Conservation (phyloP, 331 rosid species). For the Pyrus hybrid region DNA sequence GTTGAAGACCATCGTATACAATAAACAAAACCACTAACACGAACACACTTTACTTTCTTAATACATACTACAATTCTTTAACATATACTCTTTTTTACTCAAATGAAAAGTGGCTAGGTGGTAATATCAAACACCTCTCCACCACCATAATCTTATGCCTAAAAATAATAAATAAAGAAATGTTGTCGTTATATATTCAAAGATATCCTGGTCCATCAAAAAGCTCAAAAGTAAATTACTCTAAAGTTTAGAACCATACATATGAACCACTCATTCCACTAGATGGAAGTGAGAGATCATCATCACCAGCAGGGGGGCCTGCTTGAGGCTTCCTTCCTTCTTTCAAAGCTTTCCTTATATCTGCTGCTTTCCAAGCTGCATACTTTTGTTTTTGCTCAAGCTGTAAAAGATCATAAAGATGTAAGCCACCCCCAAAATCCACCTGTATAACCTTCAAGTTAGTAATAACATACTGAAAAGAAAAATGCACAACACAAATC, state of each 20-base stretch:
- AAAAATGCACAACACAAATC: not conserved
- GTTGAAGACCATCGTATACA: not conserved
- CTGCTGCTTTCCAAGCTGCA: constrained; percentile 99
- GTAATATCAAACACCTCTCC: not conserved
- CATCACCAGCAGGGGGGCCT: constrained; percentile 91
- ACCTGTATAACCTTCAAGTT: not conserved
- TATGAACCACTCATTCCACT: constrained; percentile 38
- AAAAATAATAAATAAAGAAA: not conserved
- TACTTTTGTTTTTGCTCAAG: constrained; percentile 97
- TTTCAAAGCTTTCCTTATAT: constrained; percentile 95
- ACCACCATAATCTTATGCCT: not conserved
- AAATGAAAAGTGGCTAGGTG: not conserved
- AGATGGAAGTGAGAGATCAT: constrained; percentile 55
- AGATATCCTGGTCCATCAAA: not conserved
- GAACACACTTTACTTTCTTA: not conserved
- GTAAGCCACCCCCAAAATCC: constrained; percentile 14
- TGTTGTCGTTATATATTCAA: not conserved
- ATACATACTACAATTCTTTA: not conserved
- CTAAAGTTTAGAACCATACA: constrained; percentile 43
- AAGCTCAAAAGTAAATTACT: not conserved
- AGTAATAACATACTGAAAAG: not conserved
- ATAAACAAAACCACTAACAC: not conserved
- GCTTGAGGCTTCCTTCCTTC: constrained; percentile 87
- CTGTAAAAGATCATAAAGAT: constrained; percentile 34
- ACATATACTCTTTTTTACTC: not conserved